Conservation (phyloP, 768 basidiomycete species). For the Tylopilus intermedius region DNA sequence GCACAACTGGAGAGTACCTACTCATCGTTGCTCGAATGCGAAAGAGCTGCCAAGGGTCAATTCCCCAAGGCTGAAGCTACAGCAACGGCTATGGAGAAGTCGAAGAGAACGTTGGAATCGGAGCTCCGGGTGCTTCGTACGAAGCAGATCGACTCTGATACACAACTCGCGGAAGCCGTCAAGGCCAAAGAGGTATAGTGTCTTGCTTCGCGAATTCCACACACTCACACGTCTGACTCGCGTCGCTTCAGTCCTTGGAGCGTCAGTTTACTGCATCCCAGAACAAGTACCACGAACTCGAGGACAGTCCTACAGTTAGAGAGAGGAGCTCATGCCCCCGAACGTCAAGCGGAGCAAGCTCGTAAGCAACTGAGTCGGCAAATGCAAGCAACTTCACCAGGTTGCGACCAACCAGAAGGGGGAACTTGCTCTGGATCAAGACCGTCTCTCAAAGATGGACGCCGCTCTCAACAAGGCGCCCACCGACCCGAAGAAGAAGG, state of each 20-base stretch:
- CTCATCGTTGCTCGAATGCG: too few relatives aligned
- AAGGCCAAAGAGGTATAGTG: too few relatives aligned
- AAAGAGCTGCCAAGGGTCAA: too few relatives aligned
- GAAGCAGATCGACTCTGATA: too few relatives aligned
- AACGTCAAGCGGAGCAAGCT: constrained; percentile 64
- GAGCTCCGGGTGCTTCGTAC: too few relatives aligned
- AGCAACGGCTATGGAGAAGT: too few relatives aligned
- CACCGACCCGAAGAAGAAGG: constrained; percentile 73
- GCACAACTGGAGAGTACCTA: too few relatives aligned
- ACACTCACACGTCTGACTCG: too few relatives aligned
- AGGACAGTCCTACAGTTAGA: constrained; percentile 83
- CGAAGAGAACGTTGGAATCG: too few relatives aligned
- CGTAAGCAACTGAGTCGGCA: constrained; percentile 77
- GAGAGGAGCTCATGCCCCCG: constrained; percentile 70
- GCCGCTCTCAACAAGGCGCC: constrained; percentile 76
- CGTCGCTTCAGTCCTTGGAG: constrained; percentile 55
- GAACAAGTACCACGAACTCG: constrained; percentile 76
- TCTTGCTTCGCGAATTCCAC: too few relatives aligned
- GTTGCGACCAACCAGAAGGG: constrained; percentile 54
- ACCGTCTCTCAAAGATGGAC: constrained; percentile 66
- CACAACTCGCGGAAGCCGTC: too few relatives aligned
- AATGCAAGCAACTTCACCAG: constrained; percentile 74
- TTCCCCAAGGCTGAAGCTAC: too few relatives aligned
- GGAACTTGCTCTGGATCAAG: constrained; percentile 65
- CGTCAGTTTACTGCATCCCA: constrained; percentile 70